phyloP scores from a whole-genome alignment of 2,329 filamentous ascomycete species.

The Sarocladiaceae sp. region DNA sequence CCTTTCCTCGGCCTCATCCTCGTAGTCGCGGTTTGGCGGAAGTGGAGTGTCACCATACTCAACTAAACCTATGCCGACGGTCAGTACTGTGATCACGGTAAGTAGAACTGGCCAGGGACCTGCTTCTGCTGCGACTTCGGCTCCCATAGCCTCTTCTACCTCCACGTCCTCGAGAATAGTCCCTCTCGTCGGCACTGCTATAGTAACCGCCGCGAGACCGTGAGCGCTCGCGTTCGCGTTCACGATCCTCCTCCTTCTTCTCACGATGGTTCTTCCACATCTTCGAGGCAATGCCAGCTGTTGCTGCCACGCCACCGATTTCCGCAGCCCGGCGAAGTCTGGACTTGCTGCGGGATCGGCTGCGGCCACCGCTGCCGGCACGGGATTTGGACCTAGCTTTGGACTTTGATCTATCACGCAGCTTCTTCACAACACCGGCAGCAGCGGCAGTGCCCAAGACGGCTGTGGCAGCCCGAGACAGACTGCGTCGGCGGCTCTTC shows the following conservation, averaged over 20 bases:
- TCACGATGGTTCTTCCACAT: slow-evolving; percentile 55
- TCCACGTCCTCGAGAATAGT: slow-evolving; percentile 24
- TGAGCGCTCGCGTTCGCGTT: slow-evolving; percentile 18
- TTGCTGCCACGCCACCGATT: slow-evolving; percentile 53
- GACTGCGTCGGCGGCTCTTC: slow-evolving; percentile 38
- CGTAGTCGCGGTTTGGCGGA: slow-evolving; percentile 33
- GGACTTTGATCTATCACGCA: slow-evolving; percentile 45
- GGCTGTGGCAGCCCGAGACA: slow-evolving; percentile 47
- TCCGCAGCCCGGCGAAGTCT: slow-evolving; percentile 49
- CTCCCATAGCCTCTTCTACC: background rate
- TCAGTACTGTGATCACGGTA: slow-evolving; percentile 50
- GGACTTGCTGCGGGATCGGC: slow-evolving; percentile 38
- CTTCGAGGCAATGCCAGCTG: slow-evolving; percentile 54
- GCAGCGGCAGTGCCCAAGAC: slow-evolving; percentile 52
- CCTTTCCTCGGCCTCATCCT: slow-evolving; percentile 41
- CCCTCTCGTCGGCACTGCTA: slow-evolving; percentile 28
- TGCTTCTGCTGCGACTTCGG: slow-evolving; percentile 27
- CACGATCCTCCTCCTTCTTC: slow-evolving; percentile 46
- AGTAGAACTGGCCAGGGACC: slow-evolving; percentile 44
- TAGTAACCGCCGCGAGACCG: slow-evolving; percentile 16
- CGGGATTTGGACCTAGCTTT: slow-evolving; percentile 20
- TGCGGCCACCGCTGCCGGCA: slow-evolving; percentile 16
- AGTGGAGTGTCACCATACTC: slow-evolving; percentile 58
- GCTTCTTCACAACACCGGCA: slow-evolving; percentile 52
- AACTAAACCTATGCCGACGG: slow-evolving; percentile 62